Percentiles rank a stretch among this genome's conserved stretches.
phyloP scores from a whole-genome alignment of 2,329 filamentous ascomycete genomes.

The Phaeosphaeriaceae sp. region DNA sequence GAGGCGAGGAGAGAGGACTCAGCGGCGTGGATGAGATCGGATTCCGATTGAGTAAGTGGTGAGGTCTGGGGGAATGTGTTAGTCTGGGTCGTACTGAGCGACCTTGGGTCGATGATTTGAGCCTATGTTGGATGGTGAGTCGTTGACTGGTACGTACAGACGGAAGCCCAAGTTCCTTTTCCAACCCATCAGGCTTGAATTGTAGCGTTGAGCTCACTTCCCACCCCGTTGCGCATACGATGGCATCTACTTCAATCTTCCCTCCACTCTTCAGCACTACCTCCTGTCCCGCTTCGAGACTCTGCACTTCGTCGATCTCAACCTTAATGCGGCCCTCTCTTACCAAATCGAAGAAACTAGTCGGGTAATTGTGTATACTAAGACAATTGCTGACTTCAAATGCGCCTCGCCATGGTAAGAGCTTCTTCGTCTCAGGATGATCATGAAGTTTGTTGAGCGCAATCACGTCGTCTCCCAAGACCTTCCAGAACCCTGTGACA shows the following conservation, averaged over 20 bases:
- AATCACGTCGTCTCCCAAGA: conserved; percentile 63
- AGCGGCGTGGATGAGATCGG: conserved; percentile 41
- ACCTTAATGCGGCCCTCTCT: conserved; percentile 61
- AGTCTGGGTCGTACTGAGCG: too few species aligned
- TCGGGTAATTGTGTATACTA: conserved; percentile 67
- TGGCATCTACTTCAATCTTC: conserved; percentile 55
- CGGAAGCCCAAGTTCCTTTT: conserved; percentile 58
- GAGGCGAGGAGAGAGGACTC: conserved; percentile 17
- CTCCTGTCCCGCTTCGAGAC: conserved; percentile 51
- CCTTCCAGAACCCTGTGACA: conserved; percentile 63
- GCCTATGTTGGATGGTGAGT: too few species aligned
- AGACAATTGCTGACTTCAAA: conserved; percentile 64
- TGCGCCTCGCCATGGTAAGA: conserved; percentile 51
- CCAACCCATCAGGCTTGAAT: conserved; percentile 54
- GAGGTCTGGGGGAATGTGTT: background rate
- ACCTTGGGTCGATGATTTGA: too few species aligned
- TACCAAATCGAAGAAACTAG: conserved; percentile 65
- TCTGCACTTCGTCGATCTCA: conserved; percentile 62
- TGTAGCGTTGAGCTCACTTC: conserved; percentile 57
- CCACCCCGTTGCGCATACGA: conserved; percentile 67
- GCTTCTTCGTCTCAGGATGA: conserved; percentile 50
- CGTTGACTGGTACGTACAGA: conserved; percentile 17
- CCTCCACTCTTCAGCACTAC: conserved; percentile 59
- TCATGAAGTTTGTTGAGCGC: conserved; percentile 55
- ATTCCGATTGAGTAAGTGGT: conserved; percentile 41